Base-by-base conservation (phyloP, 2,329 filamentous ascomycete genomes). In the Pseudophaeomoniella oleicola region DNA sequence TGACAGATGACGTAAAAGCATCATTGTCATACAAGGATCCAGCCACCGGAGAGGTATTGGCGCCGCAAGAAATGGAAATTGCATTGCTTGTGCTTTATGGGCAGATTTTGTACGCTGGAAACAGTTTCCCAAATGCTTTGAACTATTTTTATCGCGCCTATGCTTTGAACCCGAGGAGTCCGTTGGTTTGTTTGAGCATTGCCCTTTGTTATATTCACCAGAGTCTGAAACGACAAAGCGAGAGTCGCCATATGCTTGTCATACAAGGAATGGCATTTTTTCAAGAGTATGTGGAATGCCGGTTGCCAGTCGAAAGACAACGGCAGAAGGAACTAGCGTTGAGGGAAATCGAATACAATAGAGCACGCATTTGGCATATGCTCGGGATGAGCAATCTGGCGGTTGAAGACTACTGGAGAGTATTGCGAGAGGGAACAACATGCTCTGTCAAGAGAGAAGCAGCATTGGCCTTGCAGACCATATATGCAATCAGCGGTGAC, bases 161-260 rank as follows among this genome's bases (percentile, higher is more conserved):
- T 34, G 56, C 37, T 11, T 38, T 46, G 11, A 41, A 43, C 29
- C 44, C 44, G 2, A 36, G 39, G 16, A 47, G 46, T 50, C 71
- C 80, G 0, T 75, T 83, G 48, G 72, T 94, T 44, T 80, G 85
- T 43, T 70, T 98, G 9, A 81, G 75, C 47, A 78, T 94, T 16
- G 86, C 79, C 0, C 70, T 90, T 10, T 78, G 79, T 18, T 96
- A 94, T 55, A 72, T 94, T 29, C 84, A 94, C 54, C 81, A 90
- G 53, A 79, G 81, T 1, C 71, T 94, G 50, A 94, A 96, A 56
- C 73, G 88, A 2, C 84, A 93, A 55, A 78, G 81, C 0, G 84
- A 88, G 34, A 96, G 96, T 53, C 69, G 90, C 2, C 88, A 96
- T 52, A 88, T 83, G 51, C 73, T 86, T 30, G 75, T 94, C 30